These are phyloP conservation scores for Boletus semigastroideus DNA, from an alignment of 1,284 basidiomycete species.

Conservation along the genomic window DNA sequence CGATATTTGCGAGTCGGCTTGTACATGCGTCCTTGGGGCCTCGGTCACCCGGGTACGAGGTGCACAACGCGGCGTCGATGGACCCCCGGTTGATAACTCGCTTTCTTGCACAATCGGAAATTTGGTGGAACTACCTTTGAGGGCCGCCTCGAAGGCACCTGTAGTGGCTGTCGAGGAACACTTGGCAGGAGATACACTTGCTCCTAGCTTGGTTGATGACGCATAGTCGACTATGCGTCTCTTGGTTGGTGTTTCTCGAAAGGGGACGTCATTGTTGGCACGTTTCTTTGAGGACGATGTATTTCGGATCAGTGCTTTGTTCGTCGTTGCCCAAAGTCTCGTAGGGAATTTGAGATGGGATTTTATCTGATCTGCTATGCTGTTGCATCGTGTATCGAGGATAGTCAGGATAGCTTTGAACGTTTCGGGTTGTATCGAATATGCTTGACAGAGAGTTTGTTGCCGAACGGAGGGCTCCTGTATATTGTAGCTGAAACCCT, in stretches of 20 bases:
- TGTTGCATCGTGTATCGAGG: slow-evolving; percentile 29
- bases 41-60: neutral
- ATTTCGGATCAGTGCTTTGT: neutral
- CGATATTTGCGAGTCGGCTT: slow-evolving; percentile 1
- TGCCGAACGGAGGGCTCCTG: slow-evolving; percentile 28
- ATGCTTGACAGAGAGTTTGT: slow-evolving; percentile 13
- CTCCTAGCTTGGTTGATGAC: slow-evolving; percentile 12
- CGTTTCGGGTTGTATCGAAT: slow-evolving; percentile 14
- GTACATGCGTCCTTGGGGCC: neutral
- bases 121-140: slow-evolving; percentile 13
- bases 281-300: slow-evolving; percentile 27
- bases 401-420: slow-evolving; percentile 22
- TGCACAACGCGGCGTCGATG: slow-evolving; percentile 27
- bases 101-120: neutral
- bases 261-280: neutral
- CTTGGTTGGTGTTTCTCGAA: slow-evolving; percentile 32
- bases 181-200: slow-evolving; percentile 12
- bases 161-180: slow-evolving; percentile 1
- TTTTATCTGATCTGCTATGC: slow-evolving; percentile 27
- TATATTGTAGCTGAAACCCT: neutral
- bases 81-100: slow-evolving; percentile 8
- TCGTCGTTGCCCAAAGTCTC: neutral
- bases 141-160: slow-evolving; percentile 21
- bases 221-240: slow-evolving; percentile 20
- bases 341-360: slow-evolving; percentile 16